Evolutionary conservation across 1,284 basidiomycete genomes (phyloP).

Genomic region (Singerocomus inundabilis): DNA sequence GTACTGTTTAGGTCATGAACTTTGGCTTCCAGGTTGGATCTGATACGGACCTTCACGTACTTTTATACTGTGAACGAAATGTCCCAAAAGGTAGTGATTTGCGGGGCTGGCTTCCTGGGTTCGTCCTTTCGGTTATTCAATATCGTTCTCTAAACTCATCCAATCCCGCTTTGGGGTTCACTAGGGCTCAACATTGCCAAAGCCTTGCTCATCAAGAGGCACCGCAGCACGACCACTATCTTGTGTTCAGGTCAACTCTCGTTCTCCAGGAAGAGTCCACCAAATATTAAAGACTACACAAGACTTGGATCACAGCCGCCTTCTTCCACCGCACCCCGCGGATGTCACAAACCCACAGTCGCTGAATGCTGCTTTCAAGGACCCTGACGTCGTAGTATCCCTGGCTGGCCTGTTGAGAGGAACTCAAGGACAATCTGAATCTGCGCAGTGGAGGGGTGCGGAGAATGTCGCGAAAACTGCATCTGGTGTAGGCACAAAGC

Average conservation of each 20-base stretch:
- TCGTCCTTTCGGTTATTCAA: slow-evolving; percentile 8
- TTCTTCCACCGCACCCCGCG: slow-evolving; percentile 47
- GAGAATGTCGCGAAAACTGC: slow-evolving; percentile 58
- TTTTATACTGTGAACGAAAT: slow-evolving; percentile 1
- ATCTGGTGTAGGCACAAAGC: slow-evolving; percentile 46
- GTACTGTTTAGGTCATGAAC: slow-evolving; percentile 8
- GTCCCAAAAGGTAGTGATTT: slow-evolving; percentile 18
- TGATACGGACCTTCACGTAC: background rate
- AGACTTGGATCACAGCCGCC: slow-evolving; percentile 24
- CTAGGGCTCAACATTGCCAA: slow-evolving; percentile 58
- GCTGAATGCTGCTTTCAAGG: slow-evolving; percentile 47
- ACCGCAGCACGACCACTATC: slow-evolving; percentile 1
- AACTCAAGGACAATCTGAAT: slow-evolving; percentile 51
- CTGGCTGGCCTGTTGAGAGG: slow-evolving; percentile 66
- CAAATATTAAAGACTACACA: slow-evolving; percentile 27
- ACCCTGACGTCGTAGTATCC: slow-evolving; percentile 57
- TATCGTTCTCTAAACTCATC: slow-evolving; percentile 1
- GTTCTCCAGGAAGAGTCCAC: slow-evolving; percentile 46
- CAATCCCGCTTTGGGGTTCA: background rate
- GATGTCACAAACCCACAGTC: slow-evolving; percentile 51
- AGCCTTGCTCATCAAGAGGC: slow-evolving; percentile 33
- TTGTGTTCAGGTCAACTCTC: slow-evolving; percentile 53
- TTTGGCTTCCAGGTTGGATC: background rate
- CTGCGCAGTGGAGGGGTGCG: slow-evolving; percentile 61
- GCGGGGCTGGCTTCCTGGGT: slow-evolving; percentile 25